Conservation (phyloP, 1,139 yeast genomes). For the Wickerhamomyces sp. region DNA sequence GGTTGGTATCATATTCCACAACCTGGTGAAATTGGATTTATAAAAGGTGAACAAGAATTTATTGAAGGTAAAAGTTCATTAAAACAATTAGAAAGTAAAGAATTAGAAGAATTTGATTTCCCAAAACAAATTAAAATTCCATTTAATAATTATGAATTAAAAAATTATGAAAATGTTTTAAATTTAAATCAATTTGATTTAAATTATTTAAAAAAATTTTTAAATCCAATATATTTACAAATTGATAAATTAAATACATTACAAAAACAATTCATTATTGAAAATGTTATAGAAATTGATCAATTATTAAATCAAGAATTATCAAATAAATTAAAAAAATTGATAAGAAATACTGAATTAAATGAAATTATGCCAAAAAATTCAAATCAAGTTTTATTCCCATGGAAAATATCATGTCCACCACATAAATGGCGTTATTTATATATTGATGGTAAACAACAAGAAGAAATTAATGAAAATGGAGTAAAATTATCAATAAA, state of each 20-base stretch:
- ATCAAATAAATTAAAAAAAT: constrained; percentile 41
- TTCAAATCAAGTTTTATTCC: constrained; percentile 52
- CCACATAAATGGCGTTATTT: constrained; percentile 89
- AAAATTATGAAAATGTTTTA: constrained; percentile 15
- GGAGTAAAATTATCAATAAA: constrained; percentile 30
- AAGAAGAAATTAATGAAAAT: constrained; percentile 27
- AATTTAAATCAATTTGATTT: constrained; percentile 36
- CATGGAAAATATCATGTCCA: constrained; percentile 92
- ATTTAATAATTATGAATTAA: constrained; percentile 26
- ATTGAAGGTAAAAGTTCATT: constrained; percentile 75
- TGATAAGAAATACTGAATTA: constrained; percentile 49
- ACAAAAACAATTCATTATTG: constrained; percentile 50
- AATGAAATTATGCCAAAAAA: constrained; percentile 57
- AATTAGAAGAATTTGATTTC: constrained; percentile 73
- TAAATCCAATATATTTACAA: constrained; percentile 54
- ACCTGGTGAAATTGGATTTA: constrained; percentile 79
- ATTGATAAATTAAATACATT: constrained; percentile 38
- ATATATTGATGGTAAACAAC: constrained; percentile 68
- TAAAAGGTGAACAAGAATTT: constrained; percentile 73
- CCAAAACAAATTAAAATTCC: constrained; percentile 47
- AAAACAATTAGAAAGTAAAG: constrained; percentile 74
- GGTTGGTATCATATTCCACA: constrained; percentile 99
- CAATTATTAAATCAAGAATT: constrained; percentile 57
- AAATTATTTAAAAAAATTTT: constrained; percentile 42
- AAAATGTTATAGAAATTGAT: constrained; percentile 64